Evolutionary conservation across 768 basidiomycete species (phyloP).

Genomic region (Amanita rubescens): DNA sequence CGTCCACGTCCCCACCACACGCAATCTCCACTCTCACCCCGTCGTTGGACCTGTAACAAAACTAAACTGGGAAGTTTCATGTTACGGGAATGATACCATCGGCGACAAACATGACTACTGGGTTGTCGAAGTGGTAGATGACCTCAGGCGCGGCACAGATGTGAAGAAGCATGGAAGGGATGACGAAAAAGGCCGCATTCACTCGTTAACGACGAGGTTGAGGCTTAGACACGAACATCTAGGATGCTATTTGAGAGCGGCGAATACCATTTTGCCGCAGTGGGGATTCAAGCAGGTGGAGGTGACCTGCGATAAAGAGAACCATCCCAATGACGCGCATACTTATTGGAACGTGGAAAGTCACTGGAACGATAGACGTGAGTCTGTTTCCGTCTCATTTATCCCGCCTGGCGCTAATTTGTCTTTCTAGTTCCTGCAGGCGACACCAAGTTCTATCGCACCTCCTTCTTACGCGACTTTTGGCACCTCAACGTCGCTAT

Average conservation of each 20-base stretch:
- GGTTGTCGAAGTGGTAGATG: slow-evolving; percentile 91
- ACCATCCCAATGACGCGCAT: slow-evolving; percentile 70
- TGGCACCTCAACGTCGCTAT: slow-evolving; percentile 99
- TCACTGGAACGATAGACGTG: slow-evolving; percentile 93
- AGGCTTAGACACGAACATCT: slow-evolving; percentile 71
- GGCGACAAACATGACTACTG: slow-evolving; percentile 90
- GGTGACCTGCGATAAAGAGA: slow-evolving; percentile 87
- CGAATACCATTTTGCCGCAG: slow-evolving; percentile 84
- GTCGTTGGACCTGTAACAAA: slow-evolving; percentile 87
- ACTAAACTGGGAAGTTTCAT: slow-evolving; percentile 84
- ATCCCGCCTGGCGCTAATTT: background rate
- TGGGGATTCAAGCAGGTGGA: slow-evolving; percentile 99
- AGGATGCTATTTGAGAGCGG: slow-evolving; percentile 87
- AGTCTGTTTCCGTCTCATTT: slow-evolving; percentile 26
- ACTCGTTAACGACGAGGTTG: slow-evolving; percentile 86
- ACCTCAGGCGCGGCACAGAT: slow-evolving; percentile 58
- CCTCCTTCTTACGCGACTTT: slow-evolving; percentile 94
- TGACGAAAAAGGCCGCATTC: slow-evolving; percentile 36
- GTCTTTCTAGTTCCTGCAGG: slow-evolving; percentile 70
- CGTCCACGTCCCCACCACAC: slow-evolving; percentile 71
- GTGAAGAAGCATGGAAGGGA: slow-evolving; percentile 4
- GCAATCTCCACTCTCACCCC: slow-evolving; percentile 89
- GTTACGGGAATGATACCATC: slow-evolving; percentile 85
- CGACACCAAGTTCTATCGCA: slow-evolving; percentile 75
- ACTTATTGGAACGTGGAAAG: slow-evolving; percentile 99